A percentile compares a stretch with the other conserved stretches of the same genome.
Conservation (phyloP, 805 yeast genomes). For the Schwanniomyces sp. region DNA sequence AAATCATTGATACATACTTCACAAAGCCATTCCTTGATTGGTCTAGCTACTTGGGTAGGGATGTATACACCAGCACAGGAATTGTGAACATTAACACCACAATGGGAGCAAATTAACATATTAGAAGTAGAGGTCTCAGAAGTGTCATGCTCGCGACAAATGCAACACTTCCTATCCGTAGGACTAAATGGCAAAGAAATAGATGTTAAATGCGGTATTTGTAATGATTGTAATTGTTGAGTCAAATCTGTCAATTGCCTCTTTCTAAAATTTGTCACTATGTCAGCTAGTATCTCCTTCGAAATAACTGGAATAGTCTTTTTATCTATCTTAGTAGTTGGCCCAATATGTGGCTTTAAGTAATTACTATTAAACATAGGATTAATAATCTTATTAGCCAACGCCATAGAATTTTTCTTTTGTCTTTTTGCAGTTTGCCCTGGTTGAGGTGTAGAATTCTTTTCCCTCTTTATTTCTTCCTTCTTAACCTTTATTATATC, state of each 20-base stretch:
- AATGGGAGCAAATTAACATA: conserved; percentile 56
- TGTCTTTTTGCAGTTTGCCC: conserved; percentile 7
- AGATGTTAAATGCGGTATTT: conserved; percentile 13
- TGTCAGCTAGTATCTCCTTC: conserved; percentile 3
- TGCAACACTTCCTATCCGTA: conserved; percentile 48
- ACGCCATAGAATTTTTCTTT: conserved; percentile 6
- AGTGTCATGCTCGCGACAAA: conserved; percentile 49
- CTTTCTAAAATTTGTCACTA: conserved; percentile 15
- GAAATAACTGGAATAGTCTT: conserved; percentile 11
- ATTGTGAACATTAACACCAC: conserved; percentile 71
- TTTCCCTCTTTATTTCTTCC: background rate
- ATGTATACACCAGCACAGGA: conserved; percentile 59
- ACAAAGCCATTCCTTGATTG: conserved; percentile 65
- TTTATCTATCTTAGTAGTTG: conserved; percentile 16
- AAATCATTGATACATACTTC: conserved; percentile 74
- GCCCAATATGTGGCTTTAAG: conserved; percentile 10
- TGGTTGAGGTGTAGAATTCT: background rate
- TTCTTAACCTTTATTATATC: conserved; percentile 4
- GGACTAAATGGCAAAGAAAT: conserved; percentile 20
- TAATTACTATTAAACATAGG: conserved; percentile 24
- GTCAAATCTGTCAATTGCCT: conserved; percentile 29
- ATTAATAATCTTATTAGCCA: conserved; percentile 10
- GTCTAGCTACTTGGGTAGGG: conserved; percentile 18
- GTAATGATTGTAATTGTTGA: conserved; percentile 15
- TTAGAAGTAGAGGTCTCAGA: conserved; percentile 23